Base-by-base conservation (phyloP, 2,329 filamentous ascomycete species). In the Epichloe bromicola region DNA sequence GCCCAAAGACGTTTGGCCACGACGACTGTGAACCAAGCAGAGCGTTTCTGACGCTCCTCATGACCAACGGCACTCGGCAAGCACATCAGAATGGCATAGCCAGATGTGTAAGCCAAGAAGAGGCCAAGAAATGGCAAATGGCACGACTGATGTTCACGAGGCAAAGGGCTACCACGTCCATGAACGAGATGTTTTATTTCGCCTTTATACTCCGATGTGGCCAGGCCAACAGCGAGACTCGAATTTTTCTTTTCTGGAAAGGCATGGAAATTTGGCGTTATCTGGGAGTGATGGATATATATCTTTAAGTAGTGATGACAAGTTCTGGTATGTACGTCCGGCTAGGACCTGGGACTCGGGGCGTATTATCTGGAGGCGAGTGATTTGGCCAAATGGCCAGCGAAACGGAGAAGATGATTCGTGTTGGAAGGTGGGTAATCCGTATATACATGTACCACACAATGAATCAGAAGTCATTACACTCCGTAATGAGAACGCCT, bases 211-310 rank as follows among this genome's bases (percentile, higher is more conserved):
- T 42, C 19, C 30, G 12, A 10, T 39, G 2, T 19, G 34, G 14
- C 19, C 20, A 3, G 47, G 40, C 36, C 36, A 42, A 48, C 6
- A 34, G 20, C 19, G 34, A 12, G 6, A 10, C 17, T 14, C 6
- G 23, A 34, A 26, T 8, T 8, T 43, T 37, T 17, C 23, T 38
- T n/a, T 42, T 17, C 33, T 19, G 46, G 34, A 30, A 52, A 34
- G 46, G 36, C 46, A 49, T 49, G 34, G 19, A 12, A 38, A 38
- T 14, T 30, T 39, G 46, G 42, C 46, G 41, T 49, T 52, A 23
- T 20, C 8, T 33, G 23, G 42, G 17, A 30, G n/a, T 34, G 41
- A 10, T 47, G 19, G 36, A 39, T 34, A 47, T 34, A 43, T 40
- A 36, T 30, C 6, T 42, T 47, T 14, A 42, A n/a, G 47, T 30